Conservation (phyloP, 2,329 filamentous ascomycete species). For the Apiospora saccharicola region DNA sequence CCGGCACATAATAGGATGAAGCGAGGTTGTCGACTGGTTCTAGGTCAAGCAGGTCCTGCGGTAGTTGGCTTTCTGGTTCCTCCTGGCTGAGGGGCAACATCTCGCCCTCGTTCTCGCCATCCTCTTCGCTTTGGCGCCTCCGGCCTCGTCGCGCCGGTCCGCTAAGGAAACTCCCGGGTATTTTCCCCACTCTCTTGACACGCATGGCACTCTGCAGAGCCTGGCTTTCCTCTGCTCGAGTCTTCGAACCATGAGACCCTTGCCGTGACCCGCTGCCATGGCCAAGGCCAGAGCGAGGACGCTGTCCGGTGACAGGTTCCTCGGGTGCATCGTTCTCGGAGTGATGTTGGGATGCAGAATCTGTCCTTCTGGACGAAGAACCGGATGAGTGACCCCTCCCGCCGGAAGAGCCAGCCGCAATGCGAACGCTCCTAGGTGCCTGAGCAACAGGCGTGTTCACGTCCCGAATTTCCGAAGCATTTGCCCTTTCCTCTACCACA, state of each 20-base stretch:
- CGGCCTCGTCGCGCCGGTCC: constrained; percentile 81
- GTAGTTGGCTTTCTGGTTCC: constrained; percentile 50
- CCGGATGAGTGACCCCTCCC: constrained; percentile 48
- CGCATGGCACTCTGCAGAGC: constrained; percentile 78
- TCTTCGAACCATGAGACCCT: constrained; percentile 57
- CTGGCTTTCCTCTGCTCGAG: constrained; percentile 66
- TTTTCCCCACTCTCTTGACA: constrained; percentile 77
- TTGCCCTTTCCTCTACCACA: constrained; percentile 49
- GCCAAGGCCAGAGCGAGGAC: constrained; percentile 54
- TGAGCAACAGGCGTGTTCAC: constrained; percentile 61
- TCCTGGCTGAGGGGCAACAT: constrained; percentile 50
- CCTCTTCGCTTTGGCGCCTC: constrained; percentile 72
- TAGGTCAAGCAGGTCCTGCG: constrained; percentile 45
- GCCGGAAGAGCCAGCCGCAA: constrained; percentile 60
- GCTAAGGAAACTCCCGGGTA: constrained; percentile 79
- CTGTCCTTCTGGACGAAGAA: constrained; percentile 42
- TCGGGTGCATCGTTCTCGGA: constrained; percentile 55
- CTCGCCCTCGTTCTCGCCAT: constrained; percentile 58
- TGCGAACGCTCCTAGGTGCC: constrained; percentile 61
- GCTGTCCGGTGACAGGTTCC: constrained; percentile 57
- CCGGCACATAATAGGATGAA: constrained; percentile 55
- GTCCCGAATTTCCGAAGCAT: constrained; percentile 45
- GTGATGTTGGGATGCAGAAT: constrained; percentile 44
- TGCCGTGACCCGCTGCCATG: constrained; percentile 63
- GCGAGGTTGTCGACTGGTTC: constrained; percentile 46